These are phyloP conservation scores for Penicillium malachiteum DNA, from an alignment of 495 filamentous ascomycete species.

Conservation along the genomic window DNA sequence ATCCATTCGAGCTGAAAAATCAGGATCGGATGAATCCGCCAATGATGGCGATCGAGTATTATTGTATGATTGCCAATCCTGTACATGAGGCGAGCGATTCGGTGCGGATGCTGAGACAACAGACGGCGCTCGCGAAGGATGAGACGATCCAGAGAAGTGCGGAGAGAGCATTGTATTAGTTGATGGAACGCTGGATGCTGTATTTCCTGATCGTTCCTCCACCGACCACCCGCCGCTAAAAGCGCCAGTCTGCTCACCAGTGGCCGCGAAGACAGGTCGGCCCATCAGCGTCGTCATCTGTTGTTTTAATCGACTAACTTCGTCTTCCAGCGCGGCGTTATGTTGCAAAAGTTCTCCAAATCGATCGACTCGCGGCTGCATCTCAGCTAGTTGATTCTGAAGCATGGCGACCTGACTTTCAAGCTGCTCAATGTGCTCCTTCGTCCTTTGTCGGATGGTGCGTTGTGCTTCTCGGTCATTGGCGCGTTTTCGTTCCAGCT, in stretches of 20 bases:
- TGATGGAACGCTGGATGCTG: slow-evolving; percentile 4
- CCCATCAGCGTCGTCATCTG: slow-evolving; percentile 33
- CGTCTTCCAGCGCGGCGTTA: slow-evolving; percentile 54
- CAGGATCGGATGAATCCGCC: slow-evolving; percentile 16
- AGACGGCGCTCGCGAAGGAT: slow-evolving; percentile 13
- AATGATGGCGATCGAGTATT: slow-evolving; percentile 21
- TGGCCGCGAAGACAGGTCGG: slow-evolving; percentile 4
- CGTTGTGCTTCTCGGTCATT: slow-evolving; percentile 65
- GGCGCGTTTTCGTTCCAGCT: slow-evolving; percentile 61
- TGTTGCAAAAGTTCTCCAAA: slow-evolving; percentile 50
- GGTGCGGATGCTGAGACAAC: slow-evolving; percentile 12
- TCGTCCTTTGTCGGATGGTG: slow-evolving; percentile 60
- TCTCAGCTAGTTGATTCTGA: slow-evolving; percentile 50
- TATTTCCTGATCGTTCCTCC: slow-evolving; percentile 6
- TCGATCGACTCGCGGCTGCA: slow-evolving; percentile 46
- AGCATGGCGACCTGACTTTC: slow-evolving; percentile 49
- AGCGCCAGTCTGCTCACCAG: slow-evolving; percentile 10
- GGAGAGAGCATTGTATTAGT: slow-evolving; percentile 11
- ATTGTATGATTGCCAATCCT: slow-evolving; percentile 24
- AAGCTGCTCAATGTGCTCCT: slow-evolving; percentile 57
- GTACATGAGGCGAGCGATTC: slow-evolving; percentile 10
- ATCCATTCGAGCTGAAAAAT: slow-evolving; percentile 17
- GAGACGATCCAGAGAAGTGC: slow-evolving; percentile 13
- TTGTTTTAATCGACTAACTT: slow-evolving; percentile 45
- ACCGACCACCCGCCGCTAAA: slow-evolving; percentile 14